Evolutionary conservation across 83 land plant species (phyloP).

Genomic region (Thuja plicata): DNA sequence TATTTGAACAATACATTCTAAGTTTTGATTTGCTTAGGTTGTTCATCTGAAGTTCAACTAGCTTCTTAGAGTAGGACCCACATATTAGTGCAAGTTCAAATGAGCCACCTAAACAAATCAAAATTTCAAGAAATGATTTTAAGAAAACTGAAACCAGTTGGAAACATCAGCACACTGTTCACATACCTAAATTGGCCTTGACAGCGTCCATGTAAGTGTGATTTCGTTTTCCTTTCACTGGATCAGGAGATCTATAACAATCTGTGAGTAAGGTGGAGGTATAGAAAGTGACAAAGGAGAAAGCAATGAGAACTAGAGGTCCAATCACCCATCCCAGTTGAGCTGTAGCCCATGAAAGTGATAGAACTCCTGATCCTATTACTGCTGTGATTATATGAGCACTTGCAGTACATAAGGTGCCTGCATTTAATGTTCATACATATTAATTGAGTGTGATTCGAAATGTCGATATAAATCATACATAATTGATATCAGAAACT

Average conservation of each 20-base stretch:
- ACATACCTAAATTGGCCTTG: constrained; percentile 57
- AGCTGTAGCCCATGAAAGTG: constrained; percentile 80
- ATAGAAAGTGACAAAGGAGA: constrained; percentile 70
- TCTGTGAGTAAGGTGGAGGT: constrained; percentile 65
- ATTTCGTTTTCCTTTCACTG: constrained; percentile 69
- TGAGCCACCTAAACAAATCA: no score
- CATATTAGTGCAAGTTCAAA: no score
- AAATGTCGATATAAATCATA: neutral
- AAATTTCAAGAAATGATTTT: no score
- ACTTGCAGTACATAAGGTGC: constrained; percentile 66
- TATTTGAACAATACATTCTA: no score
- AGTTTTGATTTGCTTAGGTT: no score
- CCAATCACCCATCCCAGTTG: constrained; percentile 90
- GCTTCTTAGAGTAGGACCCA: no score
- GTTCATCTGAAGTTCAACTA: no score
- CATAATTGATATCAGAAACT: no score
- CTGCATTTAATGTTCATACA: constrained; percentile 18
- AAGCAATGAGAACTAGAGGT: constrained; percentile 52
- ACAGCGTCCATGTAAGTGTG: constrained; percentile 81
- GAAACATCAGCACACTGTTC: neutral
- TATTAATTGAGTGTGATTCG: neutral
- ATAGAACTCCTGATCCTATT: constrained; percentile 86
- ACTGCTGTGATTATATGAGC: constrained; percentile 91
- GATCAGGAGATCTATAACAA: constrained; percentile 78
- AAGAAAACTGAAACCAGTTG: neutral